Percentiles rank a stretch among this genome's conserved stretches.
Evolutionary conservation across 169 alveolate species (phyloP).

Genomic region (Cryptosporidium ubiquitum): DNA sequence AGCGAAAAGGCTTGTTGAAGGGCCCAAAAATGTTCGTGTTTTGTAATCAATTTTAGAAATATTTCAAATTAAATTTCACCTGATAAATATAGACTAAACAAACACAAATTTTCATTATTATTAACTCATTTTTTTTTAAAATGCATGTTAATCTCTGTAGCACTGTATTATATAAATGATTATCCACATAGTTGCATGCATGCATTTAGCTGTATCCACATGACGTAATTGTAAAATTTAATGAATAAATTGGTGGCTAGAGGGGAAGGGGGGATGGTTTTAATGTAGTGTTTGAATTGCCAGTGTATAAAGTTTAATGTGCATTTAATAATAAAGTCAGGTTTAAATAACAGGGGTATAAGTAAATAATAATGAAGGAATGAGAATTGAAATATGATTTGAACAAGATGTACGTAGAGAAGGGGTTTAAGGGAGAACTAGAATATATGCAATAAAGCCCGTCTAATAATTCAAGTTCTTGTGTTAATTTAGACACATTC

Average conservation of each 20-base stretch:
- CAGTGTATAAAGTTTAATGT: no score
- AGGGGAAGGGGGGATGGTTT: neutral
- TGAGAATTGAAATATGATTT: no score
- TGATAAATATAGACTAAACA: no score
- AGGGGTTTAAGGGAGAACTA: neutral
- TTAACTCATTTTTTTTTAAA: no score
- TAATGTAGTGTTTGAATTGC: no score
- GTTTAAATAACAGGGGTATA: no score
- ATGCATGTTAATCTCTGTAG: neutral
- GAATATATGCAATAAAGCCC: neutral
- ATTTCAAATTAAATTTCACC: neutral
- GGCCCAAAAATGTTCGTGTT: slow-evolving; percentile 67
- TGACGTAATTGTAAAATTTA: neutral
- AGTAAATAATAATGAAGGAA: neutral
- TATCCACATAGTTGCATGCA: neutral
- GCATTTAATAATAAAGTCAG: neutral
- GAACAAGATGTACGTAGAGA: neutral
- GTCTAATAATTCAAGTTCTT: neutral
- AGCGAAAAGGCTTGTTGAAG: slow-evolving; percentile 69
- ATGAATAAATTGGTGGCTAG: no score
- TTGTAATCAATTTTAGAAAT: neutral
- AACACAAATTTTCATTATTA: no score
- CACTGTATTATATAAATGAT: neutral
- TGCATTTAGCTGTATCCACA: neutral
- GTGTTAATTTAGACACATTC: no score